Evolutionary conservation across 176 grass and related monocot species (phyloP), one percentile per base, ranked within the genome.

Genomic region (Oryza rufipogon): DNA sequence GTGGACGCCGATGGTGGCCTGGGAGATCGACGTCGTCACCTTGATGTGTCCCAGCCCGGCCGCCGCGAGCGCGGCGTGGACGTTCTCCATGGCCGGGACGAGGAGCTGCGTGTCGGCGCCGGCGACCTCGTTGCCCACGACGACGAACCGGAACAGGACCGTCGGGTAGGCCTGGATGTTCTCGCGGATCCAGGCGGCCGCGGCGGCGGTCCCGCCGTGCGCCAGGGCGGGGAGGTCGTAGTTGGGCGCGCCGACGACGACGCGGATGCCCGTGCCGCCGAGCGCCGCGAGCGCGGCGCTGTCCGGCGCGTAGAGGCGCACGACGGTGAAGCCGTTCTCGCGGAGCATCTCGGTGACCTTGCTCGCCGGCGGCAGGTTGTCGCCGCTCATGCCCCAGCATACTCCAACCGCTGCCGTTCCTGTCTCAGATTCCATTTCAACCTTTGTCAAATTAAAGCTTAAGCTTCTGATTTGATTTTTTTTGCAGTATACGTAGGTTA

Each of bases 71-170:
- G 86, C 81, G 1, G 38, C 65, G 9, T 72, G 64, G 30, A 86
- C 77, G 79, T 92, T 76, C 38, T 70, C 86, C 90, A 92, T 89
- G 14, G 90, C 90, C 2, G 90, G 86, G 69, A 92, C 82, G 17
- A 92, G 56, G 68, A 54, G 49, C 70, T 44, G 41, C 12, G 86
- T 68, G 0, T 68, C 52, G 22, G 19, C 61, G 9, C 79, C 90
- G 26, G 86, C 74, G 20, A 89, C 80, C 75, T 92, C 79, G 60
- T 89, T 89, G n/a, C 86, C 86, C 10, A 92, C 66, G 30, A 58
- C 70, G 60, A 92, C 5, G 75, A 88, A 93, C 20, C 71, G 73
- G 77, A 90, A 90, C 9, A 74, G 2, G 6, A 90, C 88, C 1
- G 17, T 28, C 2, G 88, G 68, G 74, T 86, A 64, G 14, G 84